Percentiles rank a stretch among this genome's conserved stretches.
Evolutionary conservation across 108 stramenopile species (phyloP).

Genomic region (Fistulifera pelliculosa): DNA sequence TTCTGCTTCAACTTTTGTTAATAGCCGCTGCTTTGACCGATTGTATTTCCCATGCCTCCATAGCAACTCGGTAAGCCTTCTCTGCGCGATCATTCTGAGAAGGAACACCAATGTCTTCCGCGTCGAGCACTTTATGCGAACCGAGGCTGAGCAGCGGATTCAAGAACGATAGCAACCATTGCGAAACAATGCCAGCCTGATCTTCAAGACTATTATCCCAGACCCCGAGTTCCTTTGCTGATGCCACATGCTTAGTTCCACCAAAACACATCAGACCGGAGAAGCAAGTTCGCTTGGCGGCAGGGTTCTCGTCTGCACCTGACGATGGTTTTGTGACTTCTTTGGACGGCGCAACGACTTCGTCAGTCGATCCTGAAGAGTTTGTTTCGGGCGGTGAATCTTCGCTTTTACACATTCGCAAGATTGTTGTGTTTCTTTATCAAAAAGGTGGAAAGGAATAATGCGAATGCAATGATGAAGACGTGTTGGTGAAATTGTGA

Average conservation of each 20-base stretch:
- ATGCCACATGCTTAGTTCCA: background rate
- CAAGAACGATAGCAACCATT: slow-evolving; percentile 55
- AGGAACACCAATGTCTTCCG: slow-evolving; percentile 66
- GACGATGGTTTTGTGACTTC: too few relatives aligned
- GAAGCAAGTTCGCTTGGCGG: too few relatives aligned
- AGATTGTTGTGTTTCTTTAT: too few relatives aligned
- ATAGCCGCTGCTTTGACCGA: slow-evolving; percentile 17
- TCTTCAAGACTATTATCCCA: slow-evolving; percentile 53
- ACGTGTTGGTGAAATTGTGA: too few relatives aligned
- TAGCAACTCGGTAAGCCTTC: slow-evolving; percentile 21
- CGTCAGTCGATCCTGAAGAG: too few relatives aligned
- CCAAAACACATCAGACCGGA: too few relatives aligned
- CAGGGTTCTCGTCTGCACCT: too few relatives aligned
- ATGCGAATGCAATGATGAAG: too few relatives aligned
- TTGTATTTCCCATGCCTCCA: slow-evolving; percentile 41
- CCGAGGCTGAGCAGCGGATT: slow-evolving; percentile 66
- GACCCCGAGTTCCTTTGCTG: slow-evolving; percentile 26
- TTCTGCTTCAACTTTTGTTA: slow-evolving; percentile 20
- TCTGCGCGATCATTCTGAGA: slow-evolving; percentile 54
- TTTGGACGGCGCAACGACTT: too few relatives aligned
- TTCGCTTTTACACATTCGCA: too few relatives aligned
- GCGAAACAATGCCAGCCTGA: slow-evolving; percentile 34
- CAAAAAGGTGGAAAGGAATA: too few relatives aligned
- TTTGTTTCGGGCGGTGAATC: too few relatives aligned
- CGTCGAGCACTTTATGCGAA: slow-evolving; percentile 52